Base-by-base conservation (phyloP, 139 green algal genomes). In the Nannochloris sp. region DNA sequence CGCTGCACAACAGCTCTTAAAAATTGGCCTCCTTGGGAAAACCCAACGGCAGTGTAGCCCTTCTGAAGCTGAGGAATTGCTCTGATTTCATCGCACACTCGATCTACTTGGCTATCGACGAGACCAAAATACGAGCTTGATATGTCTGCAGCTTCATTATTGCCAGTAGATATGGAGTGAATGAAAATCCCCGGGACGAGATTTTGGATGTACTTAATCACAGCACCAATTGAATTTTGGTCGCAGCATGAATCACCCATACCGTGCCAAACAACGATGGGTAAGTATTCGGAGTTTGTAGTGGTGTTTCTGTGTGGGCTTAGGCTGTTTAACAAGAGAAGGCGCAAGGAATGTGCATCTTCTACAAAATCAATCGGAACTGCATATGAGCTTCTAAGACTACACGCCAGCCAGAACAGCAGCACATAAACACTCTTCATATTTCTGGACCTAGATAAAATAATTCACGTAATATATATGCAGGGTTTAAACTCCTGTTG, bases 21-120 rank as follows among this genome's bases (percentile, higher is more conserved):
- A 76, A 96, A 95, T 78, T 93, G 89, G 0, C 89, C 87, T 56
- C 78, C 78, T 72, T 96, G 89, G 3, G 61, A 84, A 70, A 96
- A 95, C 19, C 90, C 90, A 12, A 96, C 67, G 0, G 80, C 84
- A 65, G 95, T 90, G 78, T 83, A 96, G 24, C 86, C 89, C 15
- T 63, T 57, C 39, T 60, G 23, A 14, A 95, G 81, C 73, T 93
- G 67, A 1, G 73, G 46, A 6, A 83, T 77, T 4, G 23, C 46
- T 0, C 60, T 57, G 10, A 95, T 45, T 65, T 86, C 46, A 1
- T 77, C 25, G 65, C 88, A 95, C n/a, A 84, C 86, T 2, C 47
- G 27, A 4, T 45, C 73, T 60, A 87, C 84, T 77, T 95, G 86
- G 6, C 77, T 65, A 47, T 92, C 90, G 0, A 90, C 57, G 33